Evolutionary conservation across 805 yeast genomes (phyloP), one percentile per base, ranked within the genome.

Genomic region (Kazachstania africana): DNA sequence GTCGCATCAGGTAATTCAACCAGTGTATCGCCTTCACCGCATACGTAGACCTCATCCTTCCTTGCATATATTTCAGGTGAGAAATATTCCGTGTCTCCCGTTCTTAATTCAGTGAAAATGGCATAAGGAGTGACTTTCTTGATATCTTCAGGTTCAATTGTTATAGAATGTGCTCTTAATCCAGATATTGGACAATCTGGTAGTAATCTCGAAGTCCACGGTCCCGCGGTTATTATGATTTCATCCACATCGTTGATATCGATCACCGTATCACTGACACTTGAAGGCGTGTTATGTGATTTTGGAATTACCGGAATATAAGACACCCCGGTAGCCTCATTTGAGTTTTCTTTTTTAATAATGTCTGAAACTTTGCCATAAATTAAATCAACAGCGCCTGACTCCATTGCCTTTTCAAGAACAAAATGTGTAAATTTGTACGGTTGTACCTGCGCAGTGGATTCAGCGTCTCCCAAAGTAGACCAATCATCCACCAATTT

Each of bases 361-460:
- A 85, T 63, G 43, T 77, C 75, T 29, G 70, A 71, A 18, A 83
- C 95, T 55, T 82, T 81, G 18, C 96, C 98, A 36, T 82, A 65
- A 9, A 88, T 66, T 26, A 91, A 60, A 44, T 81, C 91, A n/a
- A 87, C 81, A 13, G 80, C 73, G 6, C 91, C 94, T 2, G 78
- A 61, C 42, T 79, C 84, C 43, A 80, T 71, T 29, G 94, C 93
- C 48, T 82, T 78, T 40, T 74, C 72, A 38, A 88, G 59, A 8
- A 88, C 63, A 50, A 71, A 81, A 33, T 78, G 79, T n/a, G 97
- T 88, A 58, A 91, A 87, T 50, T 78, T 78, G 59, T 79, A 84
- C 2, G 98, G 97, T 52, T 88, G 96, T 5, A 91, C 95, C 58
- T 91, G 97, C 0, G 96, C 97, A 1, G 96, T 88, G 10, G 93